phyloP scores from a whole-genome alignment of 2,329 filamentous ascomycete species.

The Trichoderma sp. region DNA sequence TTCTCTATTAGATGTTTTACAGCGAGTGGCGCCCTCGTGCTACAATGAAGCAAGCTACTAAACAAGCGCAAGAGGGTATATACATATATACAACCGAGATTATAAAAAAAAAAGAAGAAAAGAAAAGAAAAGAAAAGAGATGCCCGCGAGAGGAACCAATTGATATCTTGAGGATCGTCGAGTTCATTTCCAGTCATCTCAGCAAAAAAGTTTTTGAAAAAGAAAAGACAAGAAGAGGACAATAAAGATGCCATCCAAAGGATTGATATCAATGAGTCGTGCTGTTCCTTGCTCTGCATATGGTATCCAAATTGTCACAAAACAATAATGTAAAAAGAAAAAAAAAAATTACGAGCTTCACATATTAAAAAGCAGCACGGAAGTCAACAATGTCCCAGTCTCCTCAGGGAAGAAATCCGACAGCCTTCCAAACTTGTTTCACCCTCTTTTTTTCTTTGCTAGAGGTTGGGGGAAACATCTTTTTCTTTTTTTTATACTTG shows the following conservation, averaged over 20 bases:
- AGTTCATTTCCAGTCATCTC: constrained; percentile 8
- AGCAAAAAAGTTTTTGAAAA: background rate
- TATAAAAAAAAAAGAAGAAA: too few species aligned
- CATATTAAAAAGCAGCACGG: background rate
- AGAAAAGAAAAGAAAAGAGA: background rate
- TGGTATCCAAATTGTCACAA: background rate
- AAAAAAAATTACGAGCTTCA: background rate
- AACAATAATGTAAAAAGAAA: background rate
- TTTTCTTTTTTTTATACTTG: background rate
- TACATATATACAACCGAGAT: background rate
- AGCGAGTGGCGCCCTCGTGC: constrained; percentile 9
- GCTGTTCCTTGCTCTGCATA: background rate
- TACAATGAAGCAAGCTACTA: constrained; percentile 5
- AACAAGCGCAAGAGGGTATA: constrained; percentile 8
- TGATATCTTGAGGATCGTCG: background rate
- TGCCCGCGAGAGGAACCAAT: background rate
- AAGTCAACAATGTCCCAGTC: background rate
- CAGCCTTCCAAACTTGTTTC: background rate
- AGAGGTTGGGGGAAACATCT: background rate
- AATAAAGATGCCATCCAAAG: background rate
- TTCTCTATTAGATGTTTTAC: background rate
- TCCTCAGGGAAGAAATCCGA: background rate
- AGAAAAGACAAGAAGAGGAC: too few species aligned
- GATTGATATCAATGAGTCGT: constrained; percentile 1
- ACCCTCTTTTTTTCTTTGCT: background rate